Percentiles rank a stretch among this genome's conserved stretches.
Conservation (phyloP, 2,329 filamentous ascomycete genomes). For the Calonectria pseudoreteaudii region DNA sequence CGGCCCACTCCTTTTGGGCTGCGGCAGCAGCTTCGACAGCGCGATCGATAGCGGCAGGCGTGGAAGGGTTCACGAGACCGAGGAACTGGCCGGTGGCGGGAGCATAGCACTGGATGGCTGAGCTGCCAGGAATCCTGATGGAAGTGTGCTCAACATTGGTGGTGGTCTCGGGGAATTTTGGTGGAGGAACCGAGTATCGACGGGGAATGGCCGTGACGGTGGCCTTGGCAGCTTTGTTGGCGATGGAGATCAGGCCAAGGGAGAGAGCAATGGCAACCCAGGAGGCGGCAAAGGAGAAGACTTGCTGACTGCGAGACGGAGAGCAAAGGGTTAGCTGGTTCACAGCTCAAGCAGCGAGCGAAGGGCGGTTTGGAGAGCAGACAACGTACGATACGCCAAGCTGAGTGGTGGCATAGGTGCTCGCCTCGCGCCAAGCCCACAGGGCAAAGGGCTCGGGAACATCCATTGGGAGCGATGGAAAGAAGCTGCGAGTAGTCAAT, state of each 20-base stretch:
- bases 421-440: conserved; percentile 34
- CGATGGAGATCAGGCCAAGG: conserved; percentile 44
- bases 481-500: conserved; percentile 9
- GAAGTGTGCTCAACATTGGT: conserved; percentile 69
- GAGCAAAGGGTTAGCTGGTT: conserved; percentile 6
- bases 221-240: conserved; percentile 36
- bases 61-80: conserved; percentile 81
- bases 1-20: conserved; percentile 83
- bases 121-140: conserved; percentile 74
- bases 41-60: conserved; percentile 81
- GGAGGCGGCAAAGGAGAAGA: conserved; percentile 45
- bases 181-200: conserved; percentile 70
- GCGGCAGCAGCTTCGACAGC: conserved; percentile 78
- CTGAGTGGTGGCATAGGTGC: conserved; percentile 34
- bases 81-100: conserved; percentile 90
- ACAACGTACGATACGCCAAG: conserved; percentile 41
- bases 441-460: conserved; percentile 32
- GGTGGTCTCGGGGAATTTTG: conserved; percentile 70
- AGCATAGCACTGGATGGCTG: conserved; percentile 84
- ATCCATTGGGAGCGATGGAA: conserved; percentile 29
- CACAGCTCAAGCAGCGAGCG: neutral
- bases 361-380: neutral
- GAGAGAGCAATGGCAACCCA: conserved; percentile 47
- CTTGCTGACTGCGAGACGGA: conserved; percentile 35
- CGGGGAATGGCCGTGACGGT: conserved; percentile 55